phyloP scores from a whole-genome alignment of 148 eudicot genomes.

The Persicaria tinctoria region DNA sequence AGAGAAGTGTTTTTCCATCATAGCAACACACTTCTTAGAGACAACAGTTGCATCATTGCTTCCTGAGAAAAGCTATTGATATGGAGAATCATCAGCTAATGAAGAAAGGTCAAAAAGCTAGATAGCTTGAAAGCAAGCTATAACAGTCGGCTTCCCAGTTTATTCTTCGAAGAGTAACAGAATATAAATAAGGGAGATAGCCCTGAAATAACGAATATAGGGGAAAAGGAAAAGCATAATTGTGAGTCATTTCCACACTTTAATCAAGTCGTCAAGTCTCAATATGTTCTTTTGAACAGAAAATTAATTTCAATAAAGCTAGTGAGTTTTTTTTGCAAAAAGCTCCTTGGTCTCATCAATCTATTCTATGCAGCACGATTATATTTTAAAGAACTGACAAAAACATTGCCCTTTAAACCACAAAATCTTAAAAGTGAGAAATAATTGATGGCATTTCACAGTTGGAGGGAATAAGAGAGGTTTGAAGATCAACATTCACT shows the following conservation, averaged over 20 bases:
- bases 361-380: neutral
- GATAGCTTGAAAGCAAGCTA: neutral
- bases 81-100: slow-evolving; percentile 5
- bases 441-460: neutral
- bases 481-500: no score
- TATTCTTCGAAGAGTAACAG: neutral
- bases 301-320: neutral
- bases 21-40: slow-evolving; percentile 63
- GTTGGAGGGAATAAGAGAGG: no score
- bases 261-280: neutral
- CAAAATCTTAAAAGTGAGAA: no score
- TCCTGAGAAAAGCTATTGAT: slow-evolving; percentile 72
- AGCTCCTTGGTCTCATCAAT: neutral
- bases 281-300: neutral
- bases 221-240: neutral
- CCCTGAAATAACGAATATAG: neutral
- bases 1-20: slow-evolving; percentile 77
- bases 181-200: neutral
- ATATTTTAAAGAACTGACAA: neutral
- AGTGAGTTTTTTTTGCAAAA: neutral
- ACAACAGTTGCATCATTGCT: slow-evolving; percentile 70
- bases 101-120: neutral
- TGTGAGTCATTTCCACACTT: neutral
- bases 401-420: no score
- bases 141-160: neutral